Percentiles rank a stretch among this genome's conserved stretches.
phyloP scores from a whole-genome alignment of 2,329 filamentous ascomycete genomes.

The Alternaria longipes region DNA sequence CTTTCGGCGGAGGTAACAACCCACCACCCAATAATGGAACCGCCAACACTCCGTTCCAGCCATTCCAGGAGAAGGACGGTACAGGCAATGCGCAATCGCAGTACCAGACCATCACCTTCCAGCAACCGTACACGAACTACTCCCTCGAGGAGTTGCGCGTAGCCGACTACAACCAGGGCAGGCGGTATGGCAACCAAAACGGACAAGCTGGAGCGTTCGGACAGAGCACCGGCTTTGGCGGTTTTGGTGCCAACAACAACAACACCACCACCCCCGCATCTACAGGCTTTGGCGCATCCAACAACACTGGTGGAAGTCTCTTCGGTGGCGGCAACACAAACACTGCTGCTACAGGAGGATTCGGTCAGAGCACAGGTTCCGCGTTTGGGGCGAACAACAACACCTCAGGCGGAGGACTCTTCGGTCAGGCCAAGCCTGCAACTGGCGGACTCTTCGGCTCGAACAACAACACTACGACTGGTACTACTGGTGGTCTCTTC shows the following conservation, averaged over 20 bases:
- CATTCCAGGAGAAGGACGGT: conserved; percentile 76
- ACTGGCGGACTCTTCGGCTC: conserved; percentile 53
- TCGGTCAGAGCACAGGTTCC: conserved; percentile 46
- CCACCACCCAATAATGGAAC: conserved; percentile 66
- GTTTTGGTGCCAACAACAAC: conserved; percentile 54
- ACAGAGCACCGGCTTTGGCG: conserved; percentile 65
- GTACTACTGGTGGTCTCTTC: conserved; percentile 46
- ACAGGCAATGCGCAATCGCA: conserved; percentile 65
- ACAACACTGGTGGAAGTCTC: conserved; percentile 54
- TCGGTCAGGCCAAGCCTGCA: conserved; percentile 48
- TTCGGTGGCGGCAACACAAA: conserved; percentile 53
- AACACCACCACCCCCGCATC: conserved; percentile 41
- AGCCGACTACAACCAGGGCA: conserved; percentile 87
- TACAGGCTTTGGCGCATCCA: conserved; percentile 61
- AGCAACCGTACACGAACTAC: conserved; percentile 84
- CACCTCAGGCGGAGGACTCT: conserved; percentile 44
- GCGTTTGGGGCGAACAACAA: conserved; percentile 39
- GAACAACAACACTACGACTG: conserved; percentile 38
- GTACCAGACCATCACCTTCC: conserved; percentile 82
- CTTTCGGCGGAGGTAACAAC: conserved; percentile 39
- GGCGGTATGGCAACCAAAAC: conserved; percentile 82
- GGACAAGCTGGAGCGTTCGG: conserved; percentile 87
- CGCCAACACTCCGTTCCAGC: conserved; percentile 69
- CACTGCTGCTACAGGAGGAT: conserved; percentile 41
- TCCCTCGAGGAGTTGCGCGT: conserved; percentile 76